Evolutionary conservation across 106 monocot genomes (phyloP).

Genomic region (Dendrobium catenatum): DNA sequence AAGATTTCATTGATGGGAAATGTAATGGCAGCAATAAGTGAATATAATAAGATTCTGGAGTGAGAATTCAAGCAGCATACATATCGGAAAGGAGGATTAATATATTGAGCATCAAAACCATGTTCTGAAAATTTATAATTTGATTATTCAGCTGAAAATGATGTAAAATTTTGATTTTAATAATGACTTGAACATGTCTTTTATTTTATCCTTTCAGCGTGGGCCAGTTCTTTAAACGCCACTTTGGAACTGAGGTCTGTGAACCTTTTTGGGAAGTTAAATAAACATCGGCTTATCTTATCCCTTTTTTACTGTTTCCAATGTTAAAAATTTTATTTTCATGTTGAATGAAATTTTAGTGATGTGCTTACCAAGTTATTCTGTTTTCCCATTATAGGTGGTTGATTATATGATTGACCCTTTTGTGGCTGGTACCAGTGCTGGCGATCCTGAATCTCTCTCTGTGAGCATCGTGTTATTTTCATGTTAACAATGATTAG

Average conservation of each 20-base stretch:
- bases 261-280: constrained; percentile 1
- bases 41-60: too few relatives aligned
- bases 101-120: neutral
- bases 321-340: neutral
- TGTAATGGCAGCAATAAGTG: too few relatives aligned
- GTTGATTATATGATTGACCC: constrained; percentile 95
- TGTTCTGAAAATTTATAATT: neutral
- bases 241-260: constrained; percentile 91
- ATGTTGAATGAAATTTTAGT: neutral
- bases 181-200: neutral
- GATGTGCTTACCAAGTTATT: neutral
- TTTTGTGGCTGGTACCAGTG: constrained; percentile 91
- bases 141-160: neutral
- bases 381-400: constrained; percentile 40
- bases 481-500: neutral
- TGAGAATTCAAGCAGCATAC: too few relatives aligned
- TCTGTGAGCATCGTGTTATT: constrained; percentile 50
- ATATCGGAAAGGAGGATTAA: too few relatives aligned
- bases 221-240: constrained; percentile 81
- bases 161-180: neutral
- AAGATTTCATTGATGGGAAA: too few relatives aligned
- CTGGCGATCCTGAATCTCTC: constrained; percentile 78
- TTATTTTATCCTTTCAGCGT: constrained; percentile 55
- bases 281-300: neutral
- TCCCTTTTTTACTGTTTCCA: neutral